Base-by-base conservation (phyloP, 345 rosid genomes). In the Microthlaspi erraticum region DNA sequence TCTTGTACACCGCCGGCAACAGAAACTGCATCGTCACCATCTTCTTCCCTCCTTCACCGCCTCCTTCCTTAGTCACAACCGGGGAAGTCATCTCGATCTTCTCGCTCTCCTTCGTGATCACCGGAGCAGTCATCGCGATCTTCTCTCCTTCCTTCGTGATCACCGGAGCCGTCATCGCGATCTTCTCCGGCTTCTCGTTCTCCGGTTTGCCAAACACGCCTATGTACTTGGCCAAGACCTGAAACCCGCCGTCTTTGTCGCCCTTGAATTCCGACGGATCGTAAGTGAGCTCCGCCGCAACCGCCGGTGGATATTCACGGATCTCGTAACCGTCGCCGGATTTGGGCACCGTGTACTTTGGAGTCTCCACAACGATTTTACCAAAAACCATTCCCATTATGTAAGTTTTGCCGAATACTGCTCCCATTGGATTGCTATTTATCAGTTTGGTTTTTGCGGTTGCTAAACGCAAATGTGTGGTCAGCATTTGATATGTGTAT, bases 151-250 rank as follows among this genome's bases (percentile, higher is more conserved):
- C 68, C 44, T 81, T 80, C 0, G 95, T 88, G 58, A 88, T 87
- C 60, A 90, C 97, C 10, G 93, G 97, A 33, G 90, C 71, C n/a
- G 95, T 88, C 98, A 90, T 90, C n/a, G 95, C 93, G 1, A 90
- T 86, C 45, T 80, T 84, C 73, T 93, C 98, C 31, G 92, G 87
- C 51, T 83, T 87, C 34, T 86, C 66, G 62, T 93, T 93, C 79
- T 87, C 89, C 0, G 97, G 94, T 44, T 87, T 81, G 34, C 96
- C 97, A 0, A 90, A 70, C 5, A 89, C 97, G 0, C 97, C 98
- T 19, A 90, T 93, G 79, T 90, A 93, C 56, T 85, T 86, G 3
- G 96, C 97, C 63, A 93, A 74, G 8, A 88, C 67, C 34, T 71
- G 61, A 80, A 93, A 93, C 18, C 98, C 92, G 0, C 96, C 96